Percentiles rank a stretch among this genome's conserved stretches.
These are phyloP conservation scores for Eucalyptus polyanthemos DNA, from an alignment of 345 rosid genomes.

Conservation along the genomic window DNA sequence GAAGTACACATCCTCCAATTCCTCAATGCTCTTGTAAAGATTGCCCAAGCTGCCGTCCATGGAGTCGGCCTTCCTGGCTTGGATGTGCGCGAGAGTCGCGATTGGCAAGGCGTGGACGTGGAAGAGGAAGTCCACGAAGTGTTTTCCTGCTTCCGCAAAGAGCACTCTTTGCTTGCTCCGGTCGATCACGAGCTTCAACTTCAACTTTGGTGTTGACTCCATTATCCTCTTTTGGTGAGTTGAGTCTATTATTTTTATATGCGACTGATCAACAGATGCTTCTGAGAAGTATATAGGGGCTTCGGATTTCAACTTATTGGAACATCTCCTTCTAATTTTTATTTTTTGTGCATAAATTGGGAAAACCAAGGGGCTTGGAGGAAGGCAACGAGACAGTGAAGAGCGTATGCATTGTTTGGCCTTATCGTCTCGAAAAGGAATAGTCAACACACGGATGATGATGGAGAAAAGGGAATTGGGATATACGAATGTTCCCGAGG, in stretches of 20 bases:
- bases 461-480: neutral
- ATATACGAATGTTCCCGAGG: neutral
- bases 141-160: constrained; percentile 11
- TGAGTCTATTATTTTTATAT: neutral
- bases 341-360: neutral
- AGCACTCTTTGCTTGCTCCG: neutral
- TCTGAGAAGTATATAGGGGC: neutral
- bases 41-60: neutral
- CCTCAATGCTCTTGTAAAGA: neutral
- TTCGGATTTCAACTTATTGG: neutral
- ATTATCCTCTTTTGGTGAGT: neutral
- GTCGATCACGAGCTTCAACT: neutral
- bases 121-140: constrained; percentile 19
- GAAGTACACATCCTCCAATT: neutral
- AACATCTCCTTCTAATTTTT: neutral
- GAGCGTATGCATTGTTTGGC: neutral
- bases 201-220: neutral
- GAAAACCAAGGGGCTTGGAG: neutral
- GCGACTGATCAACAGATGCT: neutral
- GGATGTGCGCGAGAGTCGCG: neutral
- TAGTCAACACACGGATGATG: neutral
- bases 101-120: constrained; percentile 1
- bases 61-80: neutral
- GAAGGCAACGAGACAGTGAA: neutral
- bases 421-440: neutral